Percentiles rank a stretch among this genome's conserved stretches.
These are phyloP conservation scores for Posidonia australis DNA, from an alignment of 106 monocot species.

Conservation along the genomic window DNA sequence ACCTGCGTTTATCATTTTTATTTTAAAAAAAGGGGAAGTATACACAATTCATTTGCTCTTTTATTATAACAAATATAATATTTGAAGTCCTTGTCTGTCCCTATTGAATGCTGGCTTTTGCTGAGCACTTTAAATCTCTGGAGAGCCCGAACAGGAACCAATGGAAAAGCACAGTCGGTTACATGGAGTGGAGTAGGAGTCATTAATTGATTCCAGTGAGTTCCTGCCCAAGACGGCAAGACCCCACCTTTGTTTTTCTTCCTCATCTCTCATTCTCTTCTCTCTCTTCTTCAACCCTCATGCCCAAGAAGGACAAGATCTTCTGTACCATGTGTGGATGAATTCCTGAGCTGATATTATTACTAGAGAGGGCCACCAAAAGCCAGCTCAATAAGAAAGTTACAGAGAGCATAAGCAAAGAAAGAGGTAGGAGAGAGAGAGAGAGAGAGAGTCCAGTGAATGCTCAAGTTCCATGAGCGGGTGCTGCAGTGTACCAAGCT, in stretches of 20 bases:
- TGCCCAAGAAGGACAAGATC: conserved; percentile 34
- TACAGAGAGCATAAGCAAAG: too few relatives aligned
- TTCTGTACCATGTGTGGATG: conserved; percentile 33
- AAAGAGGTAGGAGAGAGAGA: neutral
- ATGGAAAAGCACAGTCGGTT: conserved; percentile 33
- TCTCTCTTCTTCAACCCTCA: conserved; percentile 8
- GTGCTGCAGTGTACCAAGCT: too few relatives aligned
- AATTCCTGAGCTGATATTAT: conserved; percentile 16
- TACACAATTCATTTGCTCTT: conserved; percentile 1
- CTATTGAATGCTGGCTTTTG: conserved; percentile 24
- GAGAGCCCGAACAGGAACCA: conserved; percentile 20
- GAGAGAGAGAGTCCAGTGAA: neutral
- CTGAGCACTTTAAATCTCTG: conserved; percentile 32
- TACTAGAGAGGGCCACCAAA: conserved; percentile 3
- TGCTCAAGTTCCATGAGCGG: conserved; percentile 1
- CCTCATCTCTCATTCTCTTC: conserved; percentile 13
- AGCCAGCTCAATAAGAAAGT: conserved; percentile 1
- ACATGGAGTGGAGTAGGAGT: conserved; percentile 33
- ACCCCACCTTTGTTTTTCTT: conserved; percentile 6
- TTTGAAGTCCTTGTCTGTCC: too few relatives aligned
- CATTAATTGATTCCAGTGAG: conserved; percentile 12
- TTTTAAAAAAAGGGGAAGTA: neutral
- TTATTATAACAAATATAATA: neutral
- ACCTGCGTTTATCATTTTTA: neutral
- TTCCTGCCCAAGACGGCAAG: conserved; percentile 7